Evolutionary conservation across 768 basidiomycete genomes (phyloP).

Genomic region (Mycena polygramma): DNA sequence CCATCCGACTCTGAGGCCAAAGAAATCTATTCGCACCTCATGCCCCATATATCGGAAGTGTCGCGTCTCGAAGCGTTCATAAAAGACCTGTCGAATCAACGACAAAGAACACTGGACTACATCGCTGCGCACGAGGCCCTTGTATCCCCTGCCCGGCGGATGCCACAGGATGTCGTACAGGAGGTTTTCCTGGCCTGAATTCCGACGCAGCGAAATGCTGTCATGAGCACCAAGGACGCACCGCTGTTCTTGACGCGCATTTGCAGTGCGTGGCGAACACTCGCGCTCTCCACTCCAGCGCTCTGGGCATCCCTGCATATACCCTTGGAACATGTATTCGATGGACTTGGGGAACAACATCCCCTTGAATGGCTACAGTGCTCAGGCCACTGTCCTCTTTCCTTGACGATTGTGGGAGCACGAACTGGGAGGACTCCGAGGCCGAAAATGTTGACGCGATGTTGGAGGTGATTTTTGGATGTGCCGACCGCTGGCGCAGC

Average conservation of each 20-base stretch:
- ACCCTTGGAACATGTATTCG: neutral
- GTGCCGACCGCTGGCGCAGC: neutral
- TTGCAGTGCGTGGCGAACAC: constrained; percentile 43
- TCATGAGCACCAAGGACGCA: constrained; percentile 32
- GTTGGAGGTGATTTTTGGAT: neutral
- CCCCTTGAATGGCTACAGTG: neutral
- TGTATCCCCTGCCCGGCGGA: constrained; percentile 38
- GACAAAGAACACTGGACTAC: neutral
- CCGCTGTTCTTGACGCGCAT: constrained; percentile 43
- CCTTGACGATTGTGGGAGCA: neutral
- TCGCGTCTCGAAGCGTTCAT: neutral
- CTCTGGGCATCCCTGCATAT: constrained; percentile 38
- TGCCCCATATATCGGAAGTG: neutral
- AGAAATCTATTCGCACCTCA: neutral
- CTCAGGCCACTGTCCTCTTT: constrained; percentile 1
- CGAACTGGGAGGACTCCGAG: neutral
- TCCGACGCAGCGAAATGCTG: constrained; percentile 27
- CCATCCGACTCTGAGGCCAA: neutral
- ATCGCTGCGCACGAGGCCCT: constrained; percentile 12
- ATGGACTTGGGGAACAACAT: neutral
- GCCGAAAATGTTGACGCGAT: neutral
- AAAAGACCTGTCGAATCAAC: neutral
- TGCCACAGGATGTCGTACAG: constrained; percentile 42
- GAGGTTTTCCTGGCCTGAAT: constrained; percentile 46
- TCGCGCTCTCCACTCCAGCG: constrained; percentile 41